Conservation (phyloP, 306 rosid species). For the Aeschynomene evenia region DNA sequence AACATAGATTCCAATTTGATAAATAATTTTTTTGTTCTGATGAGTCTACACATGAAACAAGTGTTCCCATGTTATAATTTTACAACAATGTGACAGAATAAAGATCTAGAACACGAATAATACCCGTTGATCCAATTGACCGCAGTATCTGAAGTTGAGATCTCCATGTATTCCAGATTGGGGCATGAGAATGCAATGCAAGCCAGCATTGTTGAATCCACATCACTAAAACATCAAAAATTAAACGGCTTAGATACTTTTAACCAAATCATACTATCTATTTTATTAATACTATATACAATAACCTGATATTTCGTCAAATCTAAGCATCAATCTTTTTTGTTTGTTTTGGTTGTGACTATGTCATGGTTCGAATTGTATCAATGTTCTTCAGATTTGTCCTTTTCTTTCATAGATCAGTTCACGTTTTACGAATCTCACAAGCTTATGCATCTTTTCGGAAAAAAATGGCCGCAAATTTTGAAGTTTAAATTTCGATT, state of each 20-base stretch:
- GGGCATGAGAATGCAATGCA: slow-evolving; percentile 84
- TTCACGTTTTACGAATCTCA: neutral
- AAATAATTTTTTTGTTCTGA: too few relatives aligned
- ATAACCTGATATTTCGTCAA: neutral
- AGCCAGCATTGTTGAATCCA: slow-evolving; percentile 76
- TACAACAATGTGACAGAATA: neutral
- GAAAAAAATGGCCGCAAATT: neutral
- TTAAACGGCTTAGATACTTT: neutral
- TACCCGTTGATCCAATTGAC: slow-evolving; percentile 75
- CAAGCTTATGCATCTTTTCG: neutral
- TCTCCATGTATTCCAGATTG: slow-evolving; percentile 70
- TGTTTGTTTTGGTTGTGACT: neutral
- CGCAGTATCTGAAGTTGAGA: slow-evolving; percentile 41
- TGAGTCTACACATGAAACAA: neutral
- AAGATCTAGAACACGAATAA: neutral
- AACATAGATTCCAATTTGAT: neutral
- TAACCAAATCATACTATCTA: neutral
- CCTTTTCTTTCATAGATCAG: slow-evolving; percentile 12
- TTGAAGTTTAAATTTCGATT: neutral
- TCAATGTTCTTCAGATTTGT: neutral
- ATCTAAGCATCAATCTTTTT: neutral
- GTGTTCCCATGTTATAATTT: neutral
- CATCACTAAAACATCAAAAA: slow-evolving; percentile 47
- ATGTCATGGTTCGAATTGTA: neutral
- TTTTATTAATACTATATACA: neutral